Evolutionary conservation across 371 early-diverging fungal species (phyloP).

Genomic region (Conidiobolus incongruus): DNA sequence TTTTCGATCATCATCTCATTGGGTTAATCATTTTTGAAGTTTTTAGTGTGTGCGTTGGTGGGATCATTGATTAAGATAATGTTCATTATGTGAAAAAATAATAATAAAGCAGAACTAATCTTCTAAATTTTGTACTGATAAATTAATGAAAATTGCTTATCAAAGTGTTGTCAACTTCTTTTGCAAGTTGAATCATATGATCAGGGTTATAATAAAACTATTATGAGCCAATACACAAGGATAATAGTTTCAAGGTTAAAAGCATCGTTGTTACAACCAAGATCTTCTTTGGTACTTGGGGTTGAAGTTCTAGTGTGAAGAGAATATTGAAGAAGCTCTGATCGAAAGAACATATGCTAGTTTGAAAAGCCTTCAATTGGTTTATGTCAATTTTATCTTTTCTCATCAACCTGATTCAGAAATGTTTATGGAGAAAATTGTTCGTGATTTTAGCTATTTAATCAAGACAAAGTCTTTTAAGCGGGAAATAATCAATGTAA

Average conservation of each 20-base stretch:
- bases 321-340: slow-evolving; percentile 65
- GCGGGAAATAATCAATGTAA: slow-evolving; percentile 71
- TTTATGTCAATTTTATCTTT: slow-evolving; percentile 59
- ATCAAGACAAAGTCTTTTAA: slow-evolving; percentile 69
- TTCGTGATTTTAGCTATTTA: slow-evolving; percentile 72
- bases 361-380: slow-evolving; percentile 44
- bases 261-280: slow-evolving; percentile 65
- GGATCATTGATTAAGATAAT: too few relatives aligned
- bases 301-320: slow-evolving; percentile 50
- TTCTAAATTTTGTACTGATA: too few relatives aligned
- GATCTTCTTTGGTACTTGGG: slow-evolving; percentile 58
- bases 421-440: slow-evolving; percentile 61
- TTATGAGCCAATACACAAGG: slow-evolving; percentile 46
- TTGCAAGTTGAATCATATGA: slow-evolving; percentile 53
- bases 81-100: too few relatives aligned
- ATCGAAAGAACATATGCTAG: slow-evolving; percentile 62
- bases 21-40: too few relatives aligned
- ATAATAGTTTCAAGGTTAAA: slow-evolving; percentile 37
- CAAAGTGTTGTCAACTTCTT: slow-evolving; percentile 64
- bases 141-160: slow-evolving; percentile 47
- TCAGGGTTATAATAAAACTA: slow-evolving; percentile 52
- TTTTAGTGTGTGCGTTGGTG: too few relatives aligned
- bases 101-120: too few relatives aligned
- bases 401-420: slow-evolving; percentile 56
- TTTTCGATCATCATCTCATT: too few relatives aligned